Evolutionary conservation across 495 filamentous ascomycete genomes (phyloP).

Genomic region (Chaetomidium leptoderma): DNA sequence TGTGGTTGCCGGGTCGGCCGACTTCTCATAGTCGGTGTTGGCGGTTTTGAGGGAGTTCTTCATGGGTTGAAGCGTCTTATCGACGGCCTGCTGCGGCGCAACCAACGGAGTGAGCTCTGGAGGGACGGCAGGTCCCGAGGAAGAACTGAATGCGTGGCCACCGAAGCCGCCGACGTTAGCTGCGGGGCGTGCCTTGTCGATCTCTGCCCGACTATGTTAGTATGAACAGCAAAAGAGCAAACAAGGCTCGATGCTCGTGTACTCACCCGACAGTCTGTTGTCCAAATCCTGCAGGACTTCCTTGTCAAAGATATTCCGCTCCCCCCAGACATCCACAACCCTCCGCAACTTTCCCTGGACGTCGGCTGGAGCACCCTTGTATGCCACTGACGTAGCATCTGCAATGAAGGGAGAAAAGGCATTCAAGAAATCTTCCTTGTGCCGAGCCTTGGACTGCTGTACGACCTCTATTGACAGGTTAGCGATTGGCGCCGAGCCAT

Average conservation of each 20-base stretch:
- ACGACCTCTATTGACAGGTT: constrained; percentile 66
- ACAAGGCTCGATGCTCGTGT: background rate
- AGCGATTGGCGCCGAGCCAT: constrained; percentile 21
- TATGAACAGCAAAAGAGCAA: background rate
- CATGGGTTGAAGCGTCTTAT: constrained; percentile 61
- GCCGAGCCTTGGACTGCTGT: constrained; percentile 87
- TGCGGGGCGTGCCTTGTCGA: constrained; percentile 69
- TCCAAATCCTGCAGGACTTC: constrained; percentile 76
- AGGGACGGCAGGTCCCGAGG: constrained; percentile 57
- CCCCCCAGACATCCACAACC: constrained; percentile 91
- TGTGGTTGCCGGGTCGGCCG: constrained; percentile 67
- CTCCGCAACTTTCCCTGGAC: constrained; percentile 81
- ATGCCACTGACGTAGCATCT: constrained; percentile 77
- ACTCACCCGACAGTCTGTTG: constrained; percentile 66
- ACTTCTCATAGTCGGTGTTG: constrained; percentile 74
- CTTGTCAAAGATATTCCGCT: constrained; percentile 76
- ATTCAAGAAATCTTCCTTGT: constrained; percentile 84
- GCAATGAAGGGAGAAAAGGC: constrained; percentile 88
- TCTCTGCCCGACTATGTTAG: constrained; percentile 47
- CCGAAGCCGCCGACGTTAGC: constrained; percentile 58
- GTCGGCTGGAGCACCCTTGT: constrained; percentile 77
- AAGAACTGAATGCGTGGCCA: constrained; percentile 62
- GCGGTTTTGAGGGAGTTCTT: constrained; percentile 62
- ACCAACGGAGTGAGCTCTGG: constrained; percentile 71
- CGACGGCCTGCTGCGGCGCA: constrained; percentile 64